Conservation (phyloP, 2,329 filamentous ascomycete genomes). For the Penicillium sp. region DNA sequence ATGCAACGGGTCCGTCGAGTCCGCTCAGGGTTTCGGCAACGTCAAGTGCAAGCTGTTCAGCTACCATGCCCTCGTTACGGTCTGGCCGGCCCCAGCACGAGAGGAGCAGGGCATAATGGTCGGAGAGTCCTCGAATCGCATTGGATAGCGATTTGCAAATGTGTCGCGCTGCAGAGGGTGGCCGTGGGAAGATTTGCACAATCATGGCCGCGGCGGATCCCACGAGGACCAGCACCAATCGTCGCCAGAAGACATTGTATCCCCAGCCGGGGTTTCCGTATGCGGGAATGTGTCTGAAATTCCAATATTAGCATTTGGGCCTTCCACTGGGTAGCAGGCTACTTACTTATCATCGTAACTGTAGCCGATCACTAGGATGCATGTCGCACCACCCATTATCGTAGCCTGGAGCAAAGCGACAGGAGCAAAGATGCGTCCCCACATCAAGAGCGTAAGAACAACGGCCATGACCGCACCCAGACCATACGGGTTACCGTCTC, state of each 20-base stretch:
- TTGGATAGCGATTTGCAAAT: slow-evolving; percentile 48
- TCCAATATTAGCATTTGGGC: not conserved
- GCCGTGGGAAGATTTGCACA: slow-evolving; percentile 49
- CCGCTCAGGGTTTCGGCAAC: slow-evolving; percentile 32
- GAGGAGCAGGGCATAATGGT: slow-evolving; percentile 52
- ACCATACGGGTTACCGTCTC: slow-evolving; percentile 52
- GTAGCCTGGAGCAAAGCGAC: slow-evolving; percentile 29
- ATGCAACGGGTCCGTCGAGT: slow-evolving; percentile 35
- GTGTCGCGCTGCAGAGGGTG: slow-evolving; percentile 48
- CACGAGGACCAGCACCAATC: slow-evolving; percentile 44
- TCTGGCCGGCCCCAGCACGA: slow-evolving; percentile 43
- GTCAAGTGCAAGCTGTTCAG: slow-evolving; percentile 32
- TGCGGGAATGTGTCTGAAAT: slow-evolving; percentile 37
- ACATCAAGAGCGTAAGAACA: slow-evolving; percentile 34
- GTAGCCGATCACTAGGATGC: slow-evolving; percentile 47
- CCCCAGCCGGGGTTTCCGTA: slow-evolving; percentile 51
- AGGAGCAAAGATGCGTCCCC: slow-evolving; percentile 35
- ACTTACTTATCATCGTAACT: slow-evolving; percentile 45
- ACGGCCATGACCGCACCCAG: slow-evolving; percentile 44
- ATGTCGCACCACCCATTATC: slow-evolving; percentile 46
- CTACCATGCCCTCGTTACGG: slow-evolving; percentile 24
- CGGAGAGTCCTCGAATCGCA: slow-evolving; percentile 43
- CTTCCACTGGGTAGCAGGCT: not conserved
- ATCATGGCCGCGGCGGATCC: slow-evolving; percentile 46
- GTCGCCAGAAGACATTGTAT: slow-evolving; percentile 51